A percentile compares a stretch with the other conserved stretches of the same genome.
phyloP scores from a whole-genome alignment of 495 filamentous ascomycete genomes.

The Lasiosphaeria ovina region DNA sequence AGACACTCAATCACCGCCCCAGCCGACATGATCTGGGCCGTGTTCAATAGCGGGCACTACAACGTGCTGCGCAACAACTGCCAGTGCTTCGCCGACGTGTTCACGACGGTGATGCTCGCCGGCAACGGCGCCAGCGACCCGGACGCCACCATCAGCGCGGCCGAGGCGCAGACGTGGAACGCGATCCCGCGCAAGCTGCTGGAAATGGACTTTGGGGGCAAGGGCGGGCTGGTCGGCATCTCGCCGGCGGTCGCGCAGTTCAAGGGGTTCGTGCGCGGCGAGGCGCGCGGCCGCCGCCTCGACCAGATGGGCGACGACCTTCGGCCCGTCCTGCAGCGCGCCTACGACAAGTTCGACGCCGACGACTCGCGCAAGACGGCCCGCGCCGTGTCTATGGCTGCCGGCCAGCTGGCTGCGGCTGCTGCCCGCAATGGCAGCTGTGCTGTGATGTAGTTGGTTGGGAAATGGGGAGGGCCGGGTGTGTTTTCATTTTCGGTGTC shows the following conservation, averaged over 20 bases:
- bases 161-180: not conserved
- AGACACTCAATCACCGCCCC: too few relatives aligned
- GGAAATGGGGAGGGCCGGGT: too few relatives aligned
- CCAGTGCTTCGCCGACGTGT: not conserved
- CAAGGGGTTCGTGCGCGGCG: not conserved
- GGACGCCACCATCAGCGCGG: not conserved
- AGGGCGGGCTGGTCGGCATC: not conserved
- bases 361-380: not conserved
- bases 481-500: too few relatives aligned
- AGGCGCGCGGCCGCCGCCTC: not conserved
- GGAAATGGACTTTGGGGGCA: not conserved
- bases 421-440: too few relatives aligned
- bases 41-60: not conserved
- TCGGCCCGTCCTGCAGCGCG: not conserved
- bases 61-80: not conserved
- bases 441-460: too few relatives aligned
- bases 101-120: not conserved
- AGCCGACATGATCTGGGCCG: not conserved
- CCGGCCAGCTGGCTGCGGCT: too few relatives aligned
- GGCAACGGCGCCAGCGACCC: not conserved
- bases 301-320: not conserved
- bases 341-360: not conserved
- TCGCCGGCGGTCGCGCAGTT: not conserved
- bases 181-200: not conserved
- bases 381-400: not conserved